Conservation (phyloP, 2,329 filamentous ascomycete genomes). For the Fusarium illudens region DNA sequence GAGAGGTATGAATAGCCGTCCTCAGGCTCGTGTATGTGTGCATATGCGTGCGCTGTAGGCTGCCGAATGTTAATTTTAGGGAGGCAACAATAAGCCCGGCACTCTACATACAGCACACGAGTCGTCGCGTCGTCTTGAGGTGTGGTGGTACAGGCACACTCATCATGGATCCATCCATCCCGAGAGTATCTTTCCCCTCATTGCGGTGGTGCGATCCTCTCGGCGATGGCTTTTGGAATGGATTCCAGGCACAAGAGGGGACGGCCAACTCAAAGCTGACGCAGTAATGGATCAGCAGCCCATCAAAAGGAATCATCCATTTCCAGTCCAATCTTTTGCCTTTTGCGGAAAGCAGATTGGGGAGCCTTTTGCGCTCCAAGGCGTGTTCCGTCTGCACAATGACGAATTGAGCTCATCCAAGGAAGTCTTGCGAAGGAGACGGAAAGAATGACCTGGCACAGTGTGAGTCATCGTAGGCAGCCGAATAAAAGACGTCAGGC, state of each 20-base stretch:
- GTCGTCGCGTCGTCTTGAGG: not conserved
- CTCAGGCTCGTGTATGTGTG: constrained; percentile 4
- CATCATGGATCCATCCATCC: not conserved
- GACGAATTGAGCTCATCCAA: constrained; percentile 20
- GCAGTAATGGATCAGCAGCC: constrained; percentile 19
- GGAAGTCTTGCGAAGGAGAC: constrained; percentile 15
- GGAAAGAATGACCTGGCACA: constrained; percentile 18
- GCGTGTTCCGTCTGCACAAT: constrained; percentile 25
- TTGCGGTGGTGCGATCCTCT: constrained; percentile 1
- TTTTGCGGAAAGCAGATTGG: not conserved
- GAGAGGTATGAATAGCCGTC: not conserved
- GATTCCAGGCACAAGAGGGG: not conserved
- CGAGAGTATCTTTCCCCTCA: not conserved
- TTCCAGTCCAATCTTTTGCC: constrained; percentile 8
- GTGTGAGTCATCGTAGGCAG: not conserved
- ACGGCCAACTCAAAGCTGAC: not conserved
- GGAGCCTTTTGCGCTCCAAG: not conserved
- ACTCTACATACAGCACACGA: not conserved
- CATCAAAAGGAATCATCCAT: not conserved
- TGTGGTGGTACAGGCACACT: not conserved
- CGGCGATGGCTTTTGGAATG: not conserved
- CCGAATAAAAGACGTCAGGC: not conserved
- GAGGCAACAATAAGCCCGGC: not conserved
- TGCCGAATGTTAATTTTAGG: constrained; percentile 10
- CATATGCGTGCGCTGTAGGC: not conserved